phyloP scores from a whole-genome alignment of 176 grass and related monocot genomes.

The Metroxylon sagu region DNA sequence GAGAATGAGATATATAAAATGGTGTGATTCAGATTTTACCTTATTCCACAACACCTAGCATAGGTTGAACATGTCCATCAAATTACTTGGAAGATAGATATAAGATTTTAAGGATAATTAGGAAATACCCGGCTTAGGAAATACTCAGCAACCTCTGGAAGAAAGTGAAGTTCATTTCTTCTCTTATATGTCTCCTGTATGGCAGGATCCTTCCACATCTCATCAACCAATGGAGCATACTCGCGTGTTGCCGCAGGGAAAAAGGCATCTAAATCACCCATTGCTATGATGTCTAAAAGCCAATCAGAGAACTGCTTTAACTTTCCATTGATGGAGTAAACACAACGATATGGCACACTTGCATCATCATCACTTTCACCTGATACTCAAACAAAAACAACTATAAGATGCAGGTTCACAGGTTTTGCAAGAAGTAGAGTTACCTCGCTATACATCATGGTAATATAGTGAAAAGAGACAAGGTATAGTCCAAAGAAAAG shows the following conservation, averaged over 20 bases:
- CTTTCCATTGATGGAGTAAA: conserved; percentile 84
- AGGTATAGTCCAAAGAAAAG: too few species aligned
- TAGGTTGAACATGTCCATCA: too few species aligned
- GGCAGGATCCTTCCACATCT: conserved; percentile 90
- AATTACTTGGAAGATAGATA: background rate
- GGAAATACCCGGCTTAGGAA: conserved; percentile 76
- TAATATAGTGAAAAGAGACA: too few species aligned
- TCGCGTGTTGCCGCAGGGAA: conserved; percentile 89
- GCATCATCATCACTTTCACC: conserved; percentile 37
- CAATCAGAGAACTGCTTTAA: conserved; percentile 92
- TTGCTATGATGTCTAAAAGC: conserved; percentile 96
- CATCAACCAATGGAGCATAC: conserved; percentile 88
- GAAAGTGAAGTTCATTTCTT: conserved; percentile 79
- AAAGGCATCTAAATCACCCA: conserved; percentile 87
- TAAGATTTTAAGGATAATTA: background rate
- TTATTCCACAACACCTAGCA: too few species aligned
- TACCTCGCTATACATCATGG: too few species aligned
- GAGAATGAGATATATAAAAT: too few species aligned
- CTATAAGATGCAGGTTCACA: too few species aligned
- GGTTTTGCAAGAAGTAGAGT: too few species aligned
- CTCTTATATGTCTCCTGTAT: conserved; percentile 96
- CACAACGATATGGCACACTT: conserved; percentile 30
- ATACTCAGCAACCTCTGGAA: conserved; percentile 84
- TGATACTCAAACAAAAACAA: background rate
- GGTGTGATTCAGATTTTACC: too few species aligned